Evolutionary conservation across 768 basidiomycete genomes (phyloP).

Genomic region (Hygrocybe punicea): DNA sequence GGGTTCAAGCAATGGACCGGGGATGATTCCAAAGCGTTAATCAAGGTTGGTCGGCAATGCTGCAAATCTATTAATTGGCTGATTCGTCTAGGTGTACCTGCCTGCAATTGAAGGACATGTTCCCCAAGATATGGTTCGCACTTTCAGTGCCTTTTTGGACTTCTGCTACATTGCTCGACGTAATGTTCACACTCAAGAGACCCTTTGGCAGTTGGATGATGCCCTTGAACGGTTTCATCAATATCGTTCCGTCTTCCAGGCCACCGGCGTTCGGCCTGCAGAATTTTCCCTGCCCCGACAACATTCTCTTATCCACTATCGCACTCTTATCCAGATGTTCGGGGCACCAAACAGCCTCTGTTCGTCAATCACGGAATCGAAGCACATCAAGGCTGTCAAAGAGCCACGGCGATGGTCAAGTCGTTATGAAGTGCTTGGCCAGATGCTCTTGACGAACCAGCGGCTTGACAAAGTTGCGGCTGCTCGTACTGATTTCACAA

Average conservation of each 20-base stretch:
- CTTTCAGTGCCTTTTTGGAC: constrained; percentile 19
- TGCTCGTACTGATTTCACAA: too few species aligned
- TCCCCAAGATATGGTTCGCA: constrained; percentile 13
- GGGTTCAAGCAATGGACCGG: constrained; percentile 13
- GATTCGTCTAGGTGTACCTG: constrained; percentile 17
- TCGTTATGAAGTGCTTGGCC: constrained; percentile 11
- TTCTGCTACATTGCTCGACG: constrained; percentile 24
- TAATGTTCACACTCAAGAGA: constrained; percentile 7
- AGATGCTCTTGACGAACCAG: too few species aligned
- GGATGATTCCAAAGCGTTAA: constrained; percentile 13
- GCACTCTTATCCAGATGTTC: constrained; percentile 13
- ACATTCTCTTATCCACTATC: constrained; percentile 14
- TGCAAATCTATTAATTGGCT: background rate
- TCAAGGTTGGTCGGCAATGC: constrained; percentile 4
- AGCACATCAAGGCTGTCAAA: constrained; percentile 27
- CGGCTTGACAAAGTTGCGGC: too few species aligned
- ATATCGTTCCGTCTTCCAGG: constrained; percentile 27
- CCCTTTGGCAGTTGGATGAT: background rate
- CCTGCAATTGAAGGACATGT: constrained; percentile 20
- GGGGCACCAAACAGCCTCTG: constrained; percentile 21
- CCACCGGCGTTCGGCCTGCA: background rate
- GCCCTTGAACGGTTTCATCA: background rate
- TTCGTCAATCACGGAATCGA: constrained; percentile 24
- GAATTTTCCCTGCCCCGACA: background rate
- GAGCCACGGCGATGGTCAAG: constrained; percentile 22